Percentiles rank a stretch among this genome's conserved stretches.
These are phyloP conservation scores for Aspergillus heteromorphus DNA, from an alignment of 495 filamentous ascomycete genomes.

Conservation along the genomic window DNA sequence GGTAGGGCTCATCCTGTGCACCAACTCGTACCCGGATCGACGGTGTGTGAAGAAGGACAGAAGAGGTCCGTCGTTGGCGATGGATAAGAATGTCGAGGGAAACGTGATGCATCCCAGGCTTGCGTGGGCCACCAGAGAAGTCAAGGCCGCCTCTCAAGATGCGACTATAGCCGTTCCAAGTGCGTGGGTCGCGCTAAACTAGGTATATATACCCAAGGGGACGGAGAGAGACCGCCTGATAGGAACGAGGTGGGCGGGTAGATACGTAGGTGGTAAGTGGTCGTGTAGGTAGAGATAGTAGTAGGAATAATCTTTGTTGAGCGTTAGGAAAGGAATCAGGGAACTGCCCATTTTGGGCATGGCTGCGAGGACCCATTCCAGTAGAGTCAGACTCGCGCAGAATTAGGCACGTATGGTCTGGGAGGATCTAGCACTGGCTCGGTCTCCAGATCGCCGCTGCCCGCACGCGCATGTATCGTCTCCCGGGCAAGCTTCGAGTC, in stretches of 20 bases:
- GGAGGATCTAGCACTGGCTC: neutral
- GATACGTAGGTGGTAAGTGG: slow-evolving; percentile 11
- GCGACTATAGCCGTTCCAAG: slow-evolving; percentile 19
- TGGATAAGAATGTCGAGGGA: neutral
- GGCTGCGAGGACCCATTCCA: neutral
- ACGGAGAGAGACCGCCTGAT: slow-evolving; percentile 4
- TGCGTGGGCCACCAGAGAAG: slow-evolving; percentile 10
- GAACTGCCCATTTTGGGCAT: slow-evolving; percentile 7
- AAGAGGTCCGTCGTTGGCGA: slow-evolving; percentile 3
- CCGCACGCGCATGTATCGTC: neutral
- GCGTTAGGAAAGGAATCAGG: neutral
- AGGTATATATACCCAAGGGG: slow-evolving; percentile 8
- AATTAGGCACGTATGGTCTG: neutral
- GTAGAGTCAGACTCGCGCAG: neutral
- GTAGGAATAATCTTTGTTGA: neutral
- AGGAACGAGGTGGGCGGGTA: slow-evolving; percentile 8
- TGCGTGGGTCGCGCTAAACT: slow-evolving; percentile 19
- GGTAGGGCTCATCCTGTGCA: slow-evolving; percentile 16
- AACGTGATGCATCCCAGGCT: slow-evolving; percentile 14
- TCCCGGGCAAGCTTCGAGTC: slow-evolving; percentile 1
- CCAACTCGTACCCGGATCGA: neutral
- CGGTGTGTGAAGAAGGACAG: slow-evolving; percentile 3
- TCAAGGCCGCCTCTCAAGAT: slow-evolving; percentile 7
- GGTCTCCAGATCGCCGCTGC: slow-evolving; percentile 7
- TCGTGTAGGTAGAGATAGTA: too few species aligned